phyloP scores from a whole-genome alignment of 2,329 filamentous ascomycete species.

The Aspergillus texensis region DNA sequence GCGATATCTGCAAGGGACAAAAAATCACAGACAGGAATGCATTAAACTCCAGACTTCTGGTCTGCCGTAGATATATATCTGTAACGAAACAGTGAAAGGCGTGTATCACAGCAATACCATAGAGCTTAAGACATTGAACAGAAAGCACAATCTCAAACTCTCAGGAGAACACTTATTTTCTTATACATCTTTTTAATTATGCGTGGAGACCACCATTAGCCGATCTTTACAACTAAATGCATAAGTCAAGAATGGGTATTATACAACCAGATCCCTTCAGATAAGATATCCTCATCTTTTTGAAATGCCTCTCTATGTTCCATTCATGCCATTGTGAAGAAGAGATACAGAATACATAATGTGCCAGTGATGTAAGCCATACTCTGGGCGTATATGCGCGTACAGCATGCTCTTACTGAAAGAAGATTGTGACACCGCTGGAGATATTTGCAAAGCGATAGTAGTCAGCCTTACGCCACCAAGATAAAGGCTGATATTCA shows the following conservation, averaged over 20 bases:
- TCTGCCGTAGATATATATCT: neutral
- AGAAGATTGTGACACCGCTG: neutral
- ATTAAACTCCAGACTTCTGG: neutral
- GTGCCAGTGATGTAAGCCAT: neutral
- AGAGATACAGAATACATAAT: neutral
- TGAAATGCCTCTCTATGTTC: too few species aligned
- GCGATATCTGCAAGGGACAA: neutral
- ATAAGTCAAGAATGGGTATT: too few species aligned
- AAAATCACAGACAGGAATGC: neutral
- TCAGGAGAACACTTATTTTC: neutral
- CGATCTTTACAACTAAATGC: too few species aligned
- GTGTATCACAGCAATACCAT: neutral
- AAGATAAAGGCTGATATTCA: neutral
- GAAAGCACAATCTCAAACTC: neutral
- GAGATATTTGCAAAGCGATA: neutral
- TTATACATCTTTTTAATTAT: too few species aligned
- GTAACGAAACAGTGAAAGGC: neutral
- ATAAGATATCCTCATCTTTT: too few species aligned
- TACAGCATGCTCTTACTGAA: neutral
- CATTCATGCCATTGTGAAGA: too few species aligned
- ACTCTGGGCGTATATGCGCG: neutral
- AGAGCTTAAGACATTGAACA: neutral
- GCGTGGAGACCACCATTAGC: too few species aligned
- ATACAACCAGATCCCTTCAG: too few species aligned
- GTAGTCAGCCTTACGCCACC: neutral